Base-by-base conservation (phyloP, 345 rosid genomes). In the Murraya paniculata region DNA sequence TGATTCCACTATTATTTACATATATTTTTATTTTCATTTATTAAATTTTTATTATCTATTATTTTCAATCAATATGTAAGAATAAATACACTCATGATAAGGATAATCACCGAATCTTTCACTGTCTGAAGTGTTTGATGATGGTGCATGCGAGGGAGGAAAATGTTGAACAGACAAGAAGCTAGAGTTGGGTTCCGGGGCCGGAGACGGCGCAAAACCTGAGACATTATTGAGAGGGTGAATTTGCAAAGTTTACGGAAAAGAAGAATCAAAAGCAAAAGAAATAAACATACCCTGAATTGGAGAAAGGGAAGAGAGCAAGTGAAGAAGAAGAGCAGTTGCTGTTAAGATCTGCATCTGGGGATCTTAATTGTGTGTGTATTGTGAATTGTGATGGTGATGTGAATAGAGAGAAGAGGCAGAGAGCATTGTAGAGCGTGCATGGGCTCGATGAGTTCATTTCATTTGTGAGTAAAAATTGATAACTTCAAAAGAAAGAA, bases 181-280 rank as follows among this genome's bases (percentile, higher is more conserved):
- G 18, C 19, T 41, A 1, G 68, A 14, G 28, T 38, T 4, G 0
- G 76, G 9, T 27, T 28, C 71, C 22, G 76, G 24, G 1, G 56
- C 78, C 0, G 81, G 79, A 24, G 81, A 76, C 55, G 79, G 84
- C 53, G 76, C 79, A 50, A 75, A 78, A 76, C 75, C 87, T 78
- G 82, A 68, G 60, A 41, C 7, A 66, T 25, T 27, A 11, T 16
- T 35, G n/a, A 35, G n/a, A n/a, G 64, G 27, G 64, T 56, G 61
- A 50, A 53, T 7, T 10, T 35, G 75, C 56, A 36, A 56, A 72
- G 13, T 72, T 72, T 53, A n/a, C 0, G 21, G 35, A n/a, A n/a
- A 31, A 11, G 3, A 14, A 31, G 7, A 9, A 24, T 19, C 4
- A 4, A n/a, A 9, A 19, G 10, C 18, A 71, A 7, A 53, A 1